Base-by-base conservation (phyloP, 257 asterid genomes). In the Solanum ossicruentum region DNA sequence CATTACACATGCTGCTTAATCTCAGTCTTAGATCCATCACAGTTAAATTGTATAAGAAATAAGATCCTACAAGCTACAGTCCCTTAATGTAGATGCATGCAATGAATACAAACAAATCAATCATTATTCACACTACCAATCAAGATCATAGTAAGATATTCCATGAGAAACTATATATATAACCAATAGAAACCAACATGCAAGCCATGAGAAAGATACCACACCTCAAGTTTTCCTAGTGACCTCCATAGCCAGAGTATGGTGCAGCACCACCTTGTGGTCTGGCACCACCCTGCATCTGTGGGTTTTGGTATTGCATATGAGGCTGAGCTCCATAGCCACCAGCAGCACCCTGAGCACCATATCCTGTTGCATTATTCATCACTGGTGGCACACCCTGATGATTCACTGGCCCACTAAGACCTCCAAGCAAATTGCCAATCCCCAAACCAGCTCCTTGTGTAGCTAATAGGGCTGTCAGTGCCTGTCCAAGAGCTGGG, bases 201-300 rank as follows among this genome's bases (percentile, higher is more conserved):
- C 45, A 61, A 61, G 26, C 6, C n/a, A 21, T n/a, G 55, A 47
- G n/a, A 81, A 61, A 5, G 60, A 80, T 28, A 36, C 41, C 75
- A 45, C 83, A 90, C 90, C 90, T 85, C 55, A 21, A n/a, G 67
- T 90, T 86, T 88, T 90, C 97, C 95, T 96, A 96, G 89, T 85
- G 96, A 85, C 85, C 85, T 66, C 85, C 97, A 84, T 92, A 95
- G 45, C 98, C 97, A 91, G 93, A 91, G 93, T 95, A 94, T 66
- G 94, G 95, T 0, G 94, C 94, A 89, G 98, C 99, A 88, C 99
- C 99, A 85, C 99, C 99, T 84, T 96, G 95, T 3, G 98, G 98
- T 88, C 98, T 86, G 43, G 86, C 91, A 21, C 93, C 93, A 65
- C 97, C 97, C 85, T 93, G 99, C 93, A 95, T 94, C 92, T 93